Base-by-base conservation (phyloP, 2,329 filamentous ascomycete species). In the Trichoderma brevicompactum region DNA sequence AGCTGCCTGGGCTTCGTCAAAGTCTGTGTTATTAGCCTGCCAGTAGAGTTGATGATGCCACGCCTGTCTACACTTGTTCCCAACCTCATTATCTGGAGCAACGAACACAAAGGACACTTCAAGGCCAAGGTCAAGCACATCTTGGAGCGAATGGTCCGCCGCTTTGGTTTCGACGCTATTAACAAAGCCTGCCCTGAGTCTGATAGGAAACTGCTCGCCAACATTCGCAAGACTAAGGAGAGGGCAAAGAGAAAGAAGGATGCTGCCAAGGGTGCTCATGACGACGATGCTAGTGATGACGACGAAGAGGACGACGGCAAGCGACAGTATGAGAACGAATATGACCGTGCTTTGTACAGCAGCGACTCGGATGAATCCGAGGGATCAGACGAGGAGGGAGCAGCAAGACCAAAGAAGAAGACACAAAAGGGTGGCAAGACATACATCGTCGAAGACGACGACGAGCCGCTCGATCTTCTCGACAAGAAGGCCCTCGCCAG, bases 51-150 rank as follows among this genome's bases (percentile, higher is more conserved):
- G 68, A 89, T 99, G 81, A 83, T 89, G 41, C 89, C 92, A 5
- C 87, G 93, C 28, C 86, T 99, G 41, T 81, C 84, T 38, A 87
- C 88, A 0, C 83, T 99, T 54, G 86, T 99, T 2, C 92, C 94
- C 3, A 96, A 96, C 77, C 83, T 98, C 19, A 92, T 98, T 83
- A 88, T 94, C 48, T 99, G 95, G 94, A 94, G 91, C 75, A 92
- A 97, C 77, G 95, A 99, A 79, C 96, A 99, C 82, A 98, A 98
- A 81, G 93, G 93, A 12, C 93, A 96, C 75, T 95, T 99, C 81
- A 92, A 94, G 73, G 89, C 92, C 56, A 99, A 98, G 82, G 94
- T 99, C 71, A 98, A 97, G 87, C 94, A 97, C 74, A 98, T 99
- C 69, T 81, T 99, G 15, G 95, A 99, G 80, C 88, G 95, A 60